These are phyloP conservation scores for Zarea fungicola DNA, from an alignment of 2,329 filamentous ascomycete species.

Conservation along the genomic window DNA sequence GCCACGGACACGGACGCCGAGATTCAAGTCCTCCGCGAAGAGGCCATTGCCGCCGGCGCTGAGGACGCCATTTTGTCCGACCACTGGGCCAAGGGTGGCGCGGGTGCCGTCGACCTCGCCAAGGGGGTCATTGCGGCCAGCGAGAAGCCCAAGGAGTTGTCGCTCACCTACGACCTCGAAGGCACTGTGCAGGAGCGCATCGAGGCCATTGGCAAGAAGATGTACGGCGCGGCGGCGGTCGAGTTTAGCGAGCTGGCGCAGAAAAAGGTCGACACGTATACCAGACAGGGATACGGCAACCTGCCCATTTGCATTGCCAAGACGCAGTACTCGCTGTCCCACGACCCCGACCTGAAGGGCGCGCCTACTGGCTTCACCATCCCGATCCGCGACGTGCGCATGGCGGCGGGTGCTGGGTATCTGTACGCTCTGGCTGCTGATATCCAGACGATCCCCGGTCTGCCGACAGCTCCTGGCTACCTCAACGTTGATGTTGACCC, in stretches of 20 bases:
- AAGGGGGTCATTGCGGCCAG: conserved; percentile 79
- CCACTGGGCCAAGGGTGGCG: conserved; percentile 95
- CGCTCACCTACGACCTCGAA: conserved; percentile 77
- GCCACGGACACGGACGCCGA: conserved; percentile 91
- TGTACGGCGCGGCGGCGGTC: conserved; percentile 89
- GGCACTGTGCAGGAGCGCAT: conserved; percentile 83
- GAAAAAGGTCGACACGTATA: conserved; percentile 95
- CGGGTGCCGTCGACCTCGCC: conserved; percentile 83
- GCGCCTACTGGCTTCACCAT: conserved; percentile 92
- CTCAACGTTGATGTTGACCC: conserved; percentile 83
- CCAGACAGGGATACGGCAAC: conserved; percentile 84
- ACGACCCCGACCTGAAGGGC: conserved; percentile 90
- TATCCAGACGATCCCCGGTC: conserved; percentile 94
- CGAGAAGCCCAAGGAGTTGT: conserved; percentile 80
- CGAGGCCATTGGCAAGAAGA: conserved; percentile 80
- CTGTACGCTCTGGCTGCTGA: conserved; percentile 88
- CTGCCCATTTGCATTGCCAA: conserved; percentile 96
- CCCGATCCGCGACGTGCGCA: conserved; percentile 86
- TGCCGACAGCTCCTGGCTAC: conserved; percentile 93
- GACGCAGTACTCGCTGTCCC: conserved; percentile 94
- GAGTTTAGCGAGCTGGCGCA: conserved; percentile 92
- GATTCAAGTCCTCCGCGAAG: conserved; percentile 81
- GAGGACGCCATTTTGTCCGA: conserved; percentile 91
- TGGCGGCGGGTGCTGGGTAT: conserved; percentile 92
- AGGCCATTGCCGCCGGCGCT: conserved; percentile 85